Evolutionary conservation across 345 rosid genomes (phyloP).

Genomic region (Citrus trifoliata): DNA sequence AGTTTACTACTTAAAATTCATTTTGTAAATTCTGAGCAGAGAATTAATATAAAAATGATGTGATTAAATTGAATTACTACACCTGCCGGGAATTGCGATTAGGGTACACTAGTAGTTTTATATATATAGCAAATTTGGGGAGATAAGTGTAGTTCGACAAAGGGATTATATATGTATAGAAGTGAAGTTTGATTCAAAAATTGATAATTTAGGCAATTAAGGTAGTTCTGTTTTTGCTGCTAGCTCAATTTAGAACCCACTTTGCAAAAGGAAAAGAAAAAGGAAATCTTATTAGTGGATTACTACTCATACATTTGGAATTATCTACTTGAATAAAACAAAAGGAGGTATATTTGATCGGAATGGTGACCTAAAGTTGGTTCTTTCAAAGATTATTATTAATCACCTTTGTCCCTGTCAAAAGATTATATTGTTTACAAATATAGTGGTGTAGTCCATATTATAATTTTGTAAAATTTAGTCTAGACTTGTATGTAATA

Average conservation of each 20-base stretch:
- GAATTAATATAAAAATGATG: no score
- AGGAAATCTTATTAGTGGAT: not conserved
- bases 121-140: no score
- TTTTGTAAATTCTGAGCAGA: not conserved
- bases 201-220: not conserved
- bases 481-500: not conserved
- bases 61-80: not conserved
- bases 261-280: not conserved
- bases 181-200: constrained; percentile 14
- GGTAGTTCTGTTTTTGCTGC: no score
- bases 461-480: constrained; percentile 7
- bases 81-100: not conserved
- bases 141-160: not conserved
- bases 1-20: constrained; percentile 5
- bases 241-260: no score
- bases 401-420: not conserved
- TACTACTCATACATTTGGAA: not conserved
- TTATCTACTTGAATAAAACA: constrained; percentile 2
- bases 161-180: not conserved
- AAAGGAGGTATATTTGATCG: not conserved
- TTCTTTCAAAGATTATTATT: not conserved
- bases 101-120: no score
- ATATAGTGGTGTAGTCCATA: not conserved
- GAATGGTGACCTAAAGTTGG: not conserved
- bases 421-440: not conserved